These are phyloP conservation scores for Arbutus unedo DNA, from an alignment of 148 eudicot species.

Conservation along the genomic window DNA sequence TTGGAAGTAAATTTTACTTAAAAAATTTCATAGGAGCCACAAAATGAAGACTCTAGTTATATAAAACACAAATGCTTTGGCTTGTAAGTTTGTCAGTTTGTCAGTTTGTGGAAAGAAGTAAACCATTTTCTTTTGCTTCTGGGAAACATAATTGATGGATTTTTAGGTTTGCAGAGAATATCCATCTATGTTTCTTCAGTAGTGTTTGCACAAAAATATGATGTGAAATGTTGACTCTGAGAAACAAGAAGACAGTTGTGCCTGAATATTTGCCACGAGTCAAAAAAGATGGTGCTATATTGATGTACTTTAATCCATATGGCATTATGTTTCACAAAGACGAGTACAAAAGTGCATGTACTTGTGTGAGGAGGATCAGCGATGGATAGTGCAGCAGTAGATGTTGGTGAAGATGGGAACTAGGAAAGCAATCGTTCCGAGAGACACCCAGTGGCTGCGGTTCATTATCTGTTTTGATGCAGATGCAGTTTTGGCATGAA, in stretches of 20 bases:
- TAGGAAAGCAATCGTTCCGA: neutral
- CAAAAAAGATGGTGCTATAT: neutral
- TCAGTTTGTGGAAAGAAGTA: neutral
- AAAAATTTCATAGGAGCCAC: neutral
- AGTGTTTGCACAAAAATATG: neutral
- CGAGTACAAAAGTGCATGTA: neutral
- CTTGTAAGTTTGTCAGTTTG: neutral
- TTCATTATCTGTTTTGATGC: conserved; percentile 9
- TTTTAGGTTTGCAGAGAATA: neutral
- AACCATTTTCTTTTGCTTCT: neutral
- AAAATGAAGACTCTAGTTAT: neutral
- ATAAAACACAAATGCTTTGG: neutral
- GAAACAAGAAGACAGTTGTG: neutral
- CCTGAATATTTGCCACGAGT: neutral
- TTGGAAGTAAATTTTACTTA: conserved; percentile 34
- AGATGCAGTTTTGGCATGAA: neutral
- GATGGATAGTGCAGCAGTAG: neutral
- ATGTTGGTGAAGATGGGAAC: neutral
- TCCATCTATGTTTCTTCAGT: neutral
- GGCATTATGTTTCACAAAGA: neutral
- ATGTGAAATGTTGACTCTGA: neutral
- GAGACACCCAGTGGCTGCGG: neutral
- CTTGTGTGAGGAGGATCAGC: neutral
- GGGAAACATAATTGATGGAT: neutral
- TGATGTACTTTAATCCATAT: neutral